Conservation (phyloP, 768 basidiomycete species). For the Gloeophyllum trabeum region DNA sequence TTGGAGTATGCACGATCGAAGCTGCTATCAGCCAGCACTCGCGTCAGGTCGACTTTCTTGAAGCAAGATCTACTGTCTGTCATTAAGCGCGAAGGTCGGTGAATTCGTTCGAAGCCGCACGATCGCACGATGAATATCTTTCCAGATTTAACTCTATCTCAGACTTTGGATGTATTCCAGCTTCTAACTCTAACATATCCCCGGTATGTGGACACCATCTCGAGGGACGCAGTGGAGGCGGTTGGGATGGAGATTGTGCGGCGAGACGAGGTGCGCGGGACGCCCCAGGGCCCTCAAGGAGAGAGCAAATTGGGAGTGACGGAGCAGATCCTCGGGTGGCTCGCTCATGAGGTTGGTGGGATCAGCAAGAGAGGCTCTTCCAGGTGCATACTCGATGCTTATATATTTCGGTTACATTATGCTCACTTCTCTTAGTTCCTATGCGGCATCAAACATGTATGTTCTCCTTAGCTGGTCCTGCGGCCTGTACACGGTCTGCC, state of each 20-base stretch:
- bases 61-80: conserved; percentile 49
- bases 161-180: conserved; percentile 59
- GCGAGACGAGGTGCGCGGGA: conserved; percentile 45
- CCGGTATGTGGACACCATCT: conserved; percentile 63
- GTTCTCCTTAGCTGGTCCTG: conserved; percentile 67
- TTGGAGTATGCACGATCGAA: conserved; percentile 39
- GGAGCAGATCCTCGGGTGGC: conserved; percentile 70
- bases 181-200: conserved; percentile 69
- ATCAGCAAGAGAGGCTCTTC: conserved; percentile 40
- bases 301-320: conserved; percentile 45
- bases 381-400: conserved; percentile 28
- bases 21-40: conserved; percentile 43
- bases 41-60: conserved; percentile 44
- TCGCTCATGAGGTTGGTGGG: conserved; percentile 52
- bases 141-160: conserved; percentile 48
- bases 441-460: conserved; percentile 50
- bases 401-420: conserved; percentile 6
- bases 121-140: conserved; percentile 1
- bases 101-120: too few species aligned
- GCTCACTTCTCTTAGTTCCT: conserved; percentile 23
- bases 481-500: conserved; percentile 43
- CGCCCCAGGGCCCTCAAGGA: conserved; percentile 23
- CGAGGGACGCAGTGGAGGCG: conserved; percentile 59
- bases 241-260: conserved; percentile 54
- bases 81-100: conserved; percentile 45